phyloP scores from a whole-genome alignment of 352 stramenopile genomes.

The Phytopythium chamaehyphon region DNA sequence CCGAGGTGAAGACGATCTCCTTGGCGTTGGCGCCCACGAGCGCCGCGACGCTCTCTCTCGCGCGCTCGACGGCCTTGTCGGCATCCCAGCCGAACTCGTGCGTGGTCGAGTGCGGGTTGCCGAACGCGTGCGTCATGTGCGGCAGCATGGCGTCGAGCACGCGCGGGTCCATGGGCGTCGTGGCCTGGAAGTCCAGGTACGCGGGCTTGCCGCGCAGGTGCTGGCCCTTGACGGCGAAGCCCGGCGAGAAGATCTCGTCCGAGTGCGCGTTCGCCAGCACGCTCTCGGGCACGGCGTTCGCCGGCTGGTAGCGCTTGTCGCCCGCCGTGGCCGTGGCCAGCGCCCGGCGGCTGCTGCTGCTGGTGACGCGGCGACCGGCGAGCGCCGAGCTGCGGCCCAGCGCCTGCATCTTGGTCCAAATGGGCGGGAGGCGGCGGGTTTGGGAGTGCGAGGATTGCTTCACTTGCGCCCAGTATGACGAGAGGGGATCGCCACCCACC shows the following conservation, averaged over 20 bases:
- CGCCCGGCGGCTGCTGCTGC: slow-evolving; percentile 4
- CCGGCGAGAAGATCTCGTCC: slow-evolving; percentile 77
- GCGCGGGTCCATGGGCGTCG: slow-evolving; percentile 97
- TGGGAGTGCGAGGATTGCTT: background rate
- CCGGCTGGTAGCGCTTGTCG: slow-evolving; percentile 83
- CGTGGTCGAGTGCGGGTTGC: slow-evolving; percentile 99
- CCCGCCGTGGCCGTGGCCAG: slow-evolving; percentile 20
- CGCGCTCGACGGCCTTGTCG: slow-evolving; percentile 94
- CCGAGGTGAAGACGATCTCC: slow-evolving; percentile 99
- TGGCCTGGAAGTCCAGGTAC: slow-evolving; percentile 97
- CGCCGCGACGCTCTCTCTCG: slow-evolving; percentile 80
- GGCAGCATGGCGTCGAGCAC: slow-evolving; percentile 99
- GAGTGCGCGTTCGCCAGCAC: slow-evolving; percentile 82
- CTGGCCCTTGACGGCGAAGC: slow-evolving; percentile 74
- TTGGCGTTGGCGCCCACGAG: slow-evolving; percentile 96
- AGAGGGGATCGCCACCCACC: background rate
- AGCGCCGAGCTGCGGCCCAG: slow-evolving; percentile 8
- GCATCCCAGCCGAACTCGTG: slow-evolving; percentile 98
- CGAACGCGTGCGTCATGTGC: slow-evolving; percentile 95
- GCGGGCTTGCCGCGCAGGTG: slow-evolving; percentile 78
- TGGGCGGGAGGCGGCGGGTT: too few species aligned
- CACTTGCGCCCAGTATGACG: background rate
- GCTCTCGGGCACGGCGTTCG: slow-evolving; percentile 79
- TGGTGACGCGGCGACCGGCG: background rate
- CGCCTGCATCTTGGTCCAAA: slow-evolving; percentile 13